A percentile compares a stretch with the other conserved stretches of the same genome.
Conservation (phyloP, 257 asterid genomes). For the Solanum chmielewskii region DNA sequence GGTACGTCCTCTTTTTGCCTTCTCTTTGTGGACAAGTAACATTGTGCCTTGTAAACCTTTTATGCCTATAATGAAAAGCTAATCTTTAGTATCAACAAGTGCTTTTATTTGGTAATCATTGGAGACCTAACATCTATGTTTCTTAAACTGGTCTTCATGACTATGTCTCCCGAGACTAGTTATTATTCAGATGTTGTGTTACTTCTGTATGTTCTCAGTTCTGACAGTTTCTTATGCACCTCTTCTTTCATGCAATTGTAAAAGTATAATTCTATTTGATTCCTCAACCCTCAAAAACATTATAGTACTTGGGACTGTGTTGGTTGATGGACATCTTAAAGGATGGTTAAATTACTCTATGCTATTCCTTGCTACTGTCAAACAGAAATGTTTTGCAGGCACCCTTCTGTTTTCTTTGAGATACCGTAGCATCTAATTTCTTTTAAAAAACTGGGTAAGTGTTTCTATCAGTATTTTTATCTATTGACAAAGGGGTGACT, state of each 20-base stretch:
- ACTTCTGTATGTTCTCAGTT: neutral
- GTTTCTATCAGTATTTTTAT: neutral
- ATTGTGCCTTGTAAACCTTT: neutral
- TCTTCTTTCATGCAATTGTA: neutral
- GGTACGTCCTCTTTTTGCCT: slow-evolving; percentile 26
- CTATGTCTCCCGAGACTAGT: neutral
- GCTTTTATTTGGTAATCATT: neutral
- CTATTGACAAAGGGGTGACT: neutral
- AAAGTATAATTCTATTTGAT: neutral
- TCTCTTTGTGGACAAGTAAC: neutral
- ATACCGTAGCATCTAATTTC: neutral
- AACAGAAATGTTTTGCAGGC: neutral
- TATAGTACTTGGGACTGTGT: neutral
- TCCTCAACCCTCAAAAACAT: neutral
- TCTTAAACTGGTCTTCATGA: neutral
- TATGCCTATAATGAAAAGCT: neutral
- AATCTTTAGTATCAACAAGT: neutral
- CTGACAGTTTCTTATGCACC: neutral
- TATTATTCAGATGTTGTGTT: neutral
- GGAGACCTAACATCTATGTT: neutral
- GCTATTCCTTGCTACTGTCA: neutral
- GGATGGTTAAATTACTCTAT: neutral
- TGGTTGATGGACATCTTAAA: neutral
- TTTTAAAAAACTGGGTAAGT: neutral
- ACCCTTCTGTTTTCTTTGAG: neutral